A percentile compares a stretch with the other conserved stretches of the same genome.
Evolutionary conservation across 257 asterid genomes (phyloP).

Genomic region (Ajuga chamaepitys): DNA sequence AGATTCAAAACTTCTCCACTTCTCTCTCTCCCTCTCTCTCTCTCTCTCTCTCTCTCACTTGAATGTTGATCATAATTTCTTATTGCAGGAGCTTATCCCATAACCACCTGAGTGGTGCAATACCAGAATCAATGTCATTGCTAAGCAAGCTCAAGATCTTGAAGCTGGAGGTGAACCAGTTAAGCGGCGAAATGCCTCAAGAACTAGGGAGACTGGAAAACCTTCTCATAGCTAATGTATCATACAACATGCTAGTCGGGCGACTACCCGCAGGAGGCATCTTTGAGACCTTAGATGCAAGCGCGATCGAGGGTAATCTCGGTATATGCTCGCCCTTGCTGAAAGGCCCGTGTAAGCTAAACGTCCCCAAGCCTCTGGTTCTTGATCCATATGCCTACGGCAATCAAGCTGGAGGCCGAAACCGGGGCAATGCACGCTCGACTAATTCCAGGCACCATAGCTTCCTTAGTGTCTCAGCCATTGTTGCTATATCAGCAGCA

Average conservation of each 20-base stretch:
- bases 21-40: no score
- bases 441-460: conserved; percentile 27
- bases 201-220: conserved; percentile 60
- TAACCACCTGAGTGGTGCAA: conserved; percentile 58
- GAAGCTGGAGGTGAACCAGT: conserved; percentile 70
- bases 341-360: conserved; percentile 70
- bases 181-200: conserved; percentile 89
- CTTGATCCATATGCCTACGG: conserved; percentile 82
- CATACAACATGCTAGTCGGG: conserved; percentile 76
- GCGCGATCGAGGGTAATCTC: conserved; percentile 69
- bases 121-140: conserved; percentile 63
- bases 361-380: conserved; percentile 87
- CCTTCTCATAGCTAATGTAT: conserved; percentile 76
- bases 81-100: conserved; percentile 84
- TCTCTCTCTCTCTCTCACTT: neutral
- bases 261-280: conserved; percentile 65
- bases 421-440: conserved; percentile 14
- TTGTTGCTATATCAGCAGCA: conserved; percentile 83
- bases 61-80: neutral
- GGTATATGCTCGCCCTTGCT: conserved; percentile 86
- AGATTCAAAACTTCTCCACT: conserved; percentile 22
- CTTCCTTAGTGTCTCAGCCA: conserved; percentile 74
- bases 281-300: conserved; percentile 64
- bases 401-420: conserved; percentile 31
- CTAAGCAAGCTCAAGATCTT: conserved; percentile 73